These are phyloP conservation scores for Phytopythium oedochilum DNA, from an alignment of 352 stramenopile species.

Conservation along the genomic window DNA sequence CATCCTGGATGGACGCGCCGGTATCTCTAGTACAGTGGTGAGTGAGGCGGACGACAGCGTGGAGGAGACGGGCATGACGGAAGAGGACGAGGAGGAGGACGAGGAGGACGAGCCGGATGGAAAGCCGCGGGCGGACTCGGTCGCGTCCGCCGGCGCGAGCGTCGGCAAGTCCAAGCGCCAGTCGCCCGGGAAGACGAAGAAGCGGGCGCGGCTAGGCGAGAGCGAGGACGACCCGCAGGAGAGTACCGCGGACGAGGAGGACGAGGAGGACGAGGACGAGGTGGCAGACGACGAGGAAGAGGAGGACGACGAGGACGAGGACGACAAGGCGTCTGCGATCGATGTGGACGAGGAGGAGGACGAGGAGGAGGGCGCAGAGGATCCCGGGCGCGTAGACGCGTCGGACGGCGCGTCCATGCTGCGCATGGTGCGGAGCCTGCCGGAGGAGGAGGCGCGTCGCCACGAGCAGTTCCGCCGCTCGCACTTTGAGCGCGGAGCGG, in stretches of 20 bases:
- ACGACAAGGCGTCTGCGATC: slow-evolving; percentile 8
- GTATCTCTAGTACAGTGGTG: background rate
- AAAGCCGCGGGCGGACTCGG: background rate
- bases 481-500: slow-evolving; percentile 77
- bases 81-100: slow-evolving; percentile 37
- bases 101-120: slow-evolving; percentile 18
- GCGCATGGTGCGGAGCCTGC: slow-evolving; percentile 61
- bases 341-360: slow-evolving; percentile 13
- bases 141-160: background rate
- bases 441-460: slow-evolving; percentile 54
- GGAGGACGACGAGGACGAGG: slow-evolving; percentile 31
- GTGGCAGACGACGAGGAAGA: slow-evolving; percentile 38
- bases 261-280: slow-evolving; percentile 42
- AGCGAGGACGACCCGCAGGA: slow-evolving; percentile 48
- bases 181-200: slow-evolving; percentile 3
- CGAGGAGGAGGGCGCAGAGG: slow-evolving; percentile 2
- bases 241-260: slow-evolving; percentile 37
- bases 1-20: background rate
- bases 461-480: slow-evolving; percentile 82
- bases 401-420: slow-evolving; percentile 68
- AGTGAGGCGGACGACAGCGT: slow-evolving; percentile 17
- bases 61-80: slow-evolving; percentile 27
- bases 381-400: slow-evolving; percentile 17
- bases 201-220: slow-evolving; percentile 15
- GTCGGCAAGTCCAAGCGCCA: background rate